These are phyloP conservation scores for Mollisia scopiformis DNA, from an alignment of 2,329 filamentous ascomycete genomes.

Conservation along the genomic window DNA sequence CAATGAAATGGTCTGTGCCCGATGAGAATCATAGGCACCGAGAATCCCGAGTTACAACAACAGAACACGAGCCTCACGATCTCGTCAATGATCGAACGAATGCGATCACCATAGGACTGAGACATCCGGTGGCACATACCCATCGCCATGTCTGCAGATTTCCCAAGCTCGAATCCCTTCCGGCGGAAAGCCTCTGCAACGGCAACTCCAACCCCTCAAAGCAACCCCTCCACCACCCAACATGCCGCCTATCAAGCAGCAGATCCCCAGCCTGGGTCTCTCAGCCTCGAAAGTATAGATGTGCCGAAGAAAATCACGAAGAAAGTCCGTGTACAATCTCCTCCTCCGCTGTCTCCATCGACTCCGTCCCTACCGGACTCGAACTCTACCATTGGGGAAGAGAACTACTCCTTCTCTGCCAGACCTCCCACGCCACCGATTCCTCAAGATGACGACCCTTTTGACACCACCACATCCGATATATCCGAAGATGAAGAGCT, in stretches of 20 bases:
- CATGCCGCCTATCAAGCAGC: slow-evolving; percentile 22
- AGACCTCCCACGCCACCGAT: slow-evolving; percentile 32
- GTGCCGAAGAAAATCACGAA: slow-evolving; percentile 45
- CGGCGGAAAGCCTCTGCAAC: slow-evolving; percentile 31
- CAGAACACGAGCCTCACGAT: not conserved
- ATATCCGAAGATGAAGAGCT: slow-evolving; percentile 32
- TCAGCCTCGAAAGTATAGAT: slow-evolving; percentile 7
- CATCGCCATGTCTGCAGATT: slow-evolving; percentile 33
- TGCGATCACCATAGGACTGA: slow-evolving; percentile 12
- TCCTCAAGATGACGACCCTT: slow-evolving; percentile 38
- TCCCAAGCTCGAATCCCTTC: slow-evolving; percentile 39
- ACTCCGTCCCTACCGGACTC: slow-evolving; percentile 54
- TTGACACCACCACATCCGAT: slow-evolving; percentile 36
- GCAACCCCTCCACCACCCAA: slow-evolving; percentile 19
- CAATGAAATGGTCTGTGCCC: not conserved
- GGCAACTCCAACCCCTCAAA: slow-evolving; percentile 10
- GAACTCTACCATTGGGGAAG: slow-evolving; percentile 38
- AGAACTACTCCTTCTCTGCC: slow-evolving; percentile 23
- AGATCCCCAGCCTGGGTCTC: slow-evolving; percentile 16
- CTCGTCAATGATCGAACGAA: slow-evolving; percentile 6
- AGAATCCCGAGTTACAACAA: not conserved
- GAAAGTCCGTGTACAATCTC: slow-evolving; percentile 69
- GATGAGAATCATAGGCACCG: not conserved
- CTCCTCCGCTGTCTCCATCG: slow-evolving; percentile 53
- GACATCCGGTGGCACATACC: slow-evolving; percentile 16